Evolutionary conservation across 768 basidiomycete genomes (phyloP), one percentile per base, ranked within the genome.

Genomic region (Kockovaella imperatae): DNA sequence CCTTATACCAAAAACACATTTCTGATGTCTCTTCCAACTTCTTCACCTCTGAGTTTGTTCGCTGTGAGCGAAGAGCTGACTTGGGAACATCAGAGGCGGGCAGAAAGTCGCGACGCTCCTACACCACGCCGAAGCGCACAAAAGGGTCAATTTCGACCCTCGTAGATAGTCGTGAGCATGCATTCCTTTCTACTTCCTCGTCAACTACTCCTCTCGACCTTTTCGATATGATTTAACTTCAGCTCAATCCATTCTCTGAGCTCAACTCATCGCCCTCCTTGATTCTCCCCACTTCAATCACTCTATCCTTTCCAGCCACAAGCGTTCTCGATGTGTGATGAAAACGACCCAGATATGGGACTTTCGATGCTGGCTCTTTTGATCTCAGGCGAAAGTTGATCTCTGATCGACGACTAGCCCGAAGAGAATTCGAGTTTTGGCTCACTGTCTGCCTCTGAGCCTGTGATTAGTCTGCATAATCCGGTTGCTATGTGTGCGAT

Each of bases 181-280:
- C 49, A 48, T 49, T 26, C 34, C 8, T 3, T 1, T 23, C 42
- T 45, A 26, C 18, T 25, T 30, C 31, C 44, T 38, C 34, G 14
- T n/a, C 24, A 48, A 26, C 20, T 25, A 28, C 32, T 25, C 18
- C 29, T 35, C 44, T 5, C 18, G 38, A 18, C 5, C 26, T 24
- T 32, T 26, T 51, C 45, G 53, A 57, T 35, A 63, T 59, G 64
- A 67, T 67, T 67, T 52, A 63, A 67, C 59, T 60, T 67, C 57
- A 67, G 64, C 64, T 67, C 59, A 67, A 67, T 67, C 64, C 64
- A 65, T 67, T 67, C 64, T 67, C 64, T 67, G 64, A 67, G 21
- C n/a, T n/a, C n/a, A n/a, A n/a, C n/a, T n/a, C n/a, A n/a, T n/a
- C n/a, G n/a, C 48, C 38, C 47, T 48, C 41, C 45, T 48, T 44